These are phyloP conservation scores for Neonectria faginata DNA, from an alignment of 2,329 filamentous ascomycete species.

Conservation along the genomic window DNA sequence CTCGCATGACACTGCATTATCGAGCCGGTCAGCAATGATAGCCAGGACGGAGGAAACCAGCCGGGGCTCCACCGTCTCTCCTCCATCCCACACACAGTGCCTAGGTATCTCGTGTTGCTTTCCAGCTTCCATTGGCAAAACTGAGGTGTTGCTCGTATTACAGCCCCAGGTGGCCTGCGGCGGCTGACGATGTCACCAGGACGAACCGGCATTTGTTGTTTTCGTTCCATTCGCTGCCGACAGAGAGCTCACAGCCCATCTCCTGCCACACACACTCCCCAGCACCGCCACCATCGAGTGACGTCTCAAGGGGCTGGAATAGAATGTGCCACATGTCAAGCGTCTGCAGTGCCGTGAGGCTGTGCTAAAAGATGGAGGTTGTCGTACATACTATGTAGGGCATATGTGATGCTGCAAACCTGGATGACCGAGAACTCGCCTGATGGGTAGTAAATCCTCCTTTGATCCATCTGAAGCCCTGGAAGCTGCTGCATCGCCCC, in stretches of 20 bases:
- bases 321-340: neutral
- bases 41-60: neutral
- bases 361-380: neutral
- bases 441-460: too few relatives aligned
- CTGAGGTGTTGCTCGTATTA: neutral
- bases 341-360: neutral
- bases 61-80: neutral
- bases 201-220: neutral
- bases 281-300: neutral
- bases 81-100: neutral
- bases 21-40: neutral
- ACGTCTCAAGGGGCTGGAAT: neutral
- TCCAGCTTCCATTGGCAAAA: neutral
- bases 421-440: too few relatives aligned
- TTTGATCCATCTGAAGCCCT: too few relatives aligned
- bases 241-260: too few relatives aligned
- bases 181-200: neutral
- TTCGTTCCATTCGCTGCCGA: neutral
- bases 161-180: neutral
- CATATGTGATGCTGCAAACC: too few relatives aligned
- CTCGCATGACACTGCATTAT: neutral
- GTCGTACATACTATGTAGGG: neutral
- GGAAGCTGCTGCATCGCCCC: neutral
- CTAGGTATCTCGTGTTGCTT: neutral
- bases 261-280: neutral